Evolutionary conservation across 805 yeast genomes (phyloP).

Genomic region (Kuraishia hungarica): DNA sequence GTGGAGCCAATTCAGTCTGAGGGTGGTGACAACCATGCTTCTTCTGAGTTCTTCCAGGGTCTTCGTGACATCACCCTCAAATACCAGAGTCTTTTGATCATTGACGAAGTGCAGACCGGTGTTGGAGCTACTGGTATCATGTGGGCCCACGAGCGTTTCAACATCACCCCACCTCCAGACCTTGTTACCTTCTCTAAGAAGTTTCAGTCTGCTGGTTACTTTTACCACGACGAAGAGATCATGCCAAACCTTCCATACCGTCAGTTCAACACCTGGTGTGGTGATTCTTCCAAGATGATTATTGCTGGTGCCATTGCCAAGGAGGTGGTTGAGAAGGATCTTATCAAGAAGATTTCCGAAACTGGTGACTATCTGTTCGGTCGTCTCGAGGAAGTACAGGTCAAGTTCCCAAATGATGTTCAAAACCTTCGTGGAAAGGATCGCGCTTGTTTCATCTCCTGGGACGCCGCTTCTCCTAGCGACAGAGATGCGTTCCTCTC

Average conservation of each 20-base stretch:
- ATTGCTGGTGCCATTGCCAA: conserved; percentile 53
- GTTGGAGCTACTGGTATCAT: conserved; percentile 66
- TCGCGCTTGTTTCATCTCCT: conserved; percentile 60
- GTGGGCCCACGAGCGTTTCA: conserved; percentile 70
- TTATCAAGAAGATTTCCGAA: conserved; percentile 37
- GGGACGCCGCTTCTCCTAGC: conserved; percentile 39
- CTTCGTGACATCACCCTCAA: conserved; percentile 52
- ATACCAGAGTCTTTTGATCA: conserved; percentile 49
- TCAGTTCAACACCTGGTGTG: conserved; percentile 75
- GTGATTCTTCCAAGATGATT: conserved; percentile 63
- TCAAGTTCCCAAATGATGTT: conserved; percentile 31
- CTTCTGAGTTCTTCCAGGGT: conserved; percentile 52
- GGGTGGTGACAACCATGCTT: conserved; percentile 72
- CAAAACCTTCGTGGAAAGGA: conserved; percentile 52
- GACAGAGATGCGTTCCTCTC: conserved; percentile 39
- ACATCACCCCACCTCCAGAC: conserved; percentile 54
- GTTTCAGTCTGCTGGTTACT: conserved; percentile 69
- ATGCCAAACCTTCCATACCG: conserved; percentile 56
- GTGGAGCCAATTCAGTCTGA: conserved; percentile 63
- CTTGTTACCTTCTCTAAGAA: conserved; percentile 66
- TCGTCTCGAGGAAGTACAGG: conserved; percentile 29
- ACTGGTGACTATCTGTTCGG: conserved; percentile 47
- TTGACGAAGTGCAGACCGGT: conserved; percentile 71
- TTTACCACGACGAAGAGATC: conserved; percentile 48
- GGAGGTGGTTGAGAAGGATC: conserved; percentile 40